Evolutionary conservation across 495 filamentous ascomycete genomes (phyloP).

Genomic region (Penicillium ochrochloron): DNA sequence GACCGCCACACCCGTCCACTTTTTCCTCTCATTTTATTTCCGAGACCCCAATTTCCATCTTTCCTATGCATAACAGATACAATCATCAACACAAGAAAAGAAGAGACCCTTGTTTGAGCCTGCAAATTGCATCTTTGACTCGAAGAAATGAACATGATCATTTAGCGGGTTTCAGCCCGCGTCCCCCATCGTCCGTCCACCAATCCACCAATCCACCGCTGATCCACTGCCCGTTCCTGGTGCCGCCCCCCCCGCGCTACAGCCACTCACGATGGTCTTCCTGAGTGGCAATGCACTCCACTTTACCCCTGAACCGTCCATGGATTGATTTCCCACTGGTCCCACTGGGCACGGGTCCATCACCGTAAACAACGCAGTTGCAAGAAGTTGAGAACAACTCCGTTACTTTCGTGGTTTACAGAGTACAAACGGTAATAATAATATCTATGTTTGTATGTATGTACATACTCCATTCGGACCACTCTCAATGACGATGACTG

Average conservation of each 20-base stretch:
- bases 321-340: conserved; percentile 24
- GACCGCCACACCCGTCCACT: conserved; percentile 2
- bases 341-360: conserved; percentile 18
- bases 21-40: background rate
- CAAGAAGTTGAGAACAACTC: conserved; percentile 11
- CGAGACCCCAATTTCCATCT: background rate
- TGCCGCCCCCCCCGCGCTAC: conserved; percentile 1
- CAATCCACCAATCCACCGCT: conserved; percentile 24
- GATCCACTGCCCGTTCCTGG: conserved; percentile 36
- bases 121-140: background rate
- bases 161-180: conserved; percentile 19
- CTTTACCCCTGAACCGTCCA: conserved; percentile 40
- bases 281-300: conserved; percentile 23
- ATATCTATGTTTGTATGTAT: too few species aligned
- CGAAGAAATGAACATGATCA: conserved; percentile 12
- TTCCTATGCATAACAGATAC: background rate
- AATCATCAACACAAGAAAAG: background rate
- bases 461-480: background rate
- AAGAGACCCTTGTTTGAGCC: background rate
- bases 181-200: conserved; percentile 18
- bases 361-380: conserved; percentile 8
- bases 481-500: background rate
- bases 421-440: too few species aligned
- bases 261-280: conserved; percentile 13
- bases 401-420: too few species aligned